These are phyloP conservation scores for Apodospora peruviana DNA, from an alignment of 495 filamentous ascomycete genomes.

Conservation along the genomic window DNA sequence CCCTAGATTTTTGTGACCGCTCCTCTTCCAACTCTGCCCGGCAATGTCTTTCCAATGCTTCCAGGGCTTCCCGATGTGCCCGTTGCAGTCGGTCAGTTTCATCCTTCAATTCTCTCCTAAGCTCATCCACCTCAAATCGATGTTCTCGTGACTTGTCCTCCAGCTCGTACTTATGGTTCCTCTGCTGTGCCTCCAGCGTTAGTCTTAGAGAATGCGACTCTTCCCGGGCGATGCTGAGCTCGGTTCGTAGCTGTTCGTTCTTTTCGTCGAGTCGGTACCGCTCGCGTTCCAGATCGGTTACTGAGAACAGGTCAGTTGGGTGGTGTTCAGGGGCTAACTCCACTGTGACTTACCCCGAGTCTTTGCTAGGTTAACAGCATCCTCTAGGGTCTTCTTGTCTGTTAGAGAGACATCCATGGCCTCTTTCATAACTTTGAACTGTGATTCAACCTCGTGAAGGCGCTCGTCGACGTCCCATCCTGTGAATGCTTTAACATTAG, in stretches of 20 bases:
- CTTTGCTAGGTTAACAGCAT: constrained; percentile 65
- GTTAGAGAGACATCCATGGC: constrained; percentile 56
- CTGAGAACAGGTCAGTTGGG: constrained; percentile 35
- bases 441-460: constrained; percentile 59
- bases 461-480: constrained; percentile 68
- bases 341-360: constrained; percentile 62
- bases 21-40: constrained; percentile 53
- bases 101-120: constrained; percentile 30
- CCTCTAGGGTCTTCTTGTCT: constrained; percentile 59
- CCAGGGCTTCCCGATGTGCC: constrained; percentile 37
- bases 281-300: constrained; percentile 58
- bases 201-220: constrained; percentile 24
- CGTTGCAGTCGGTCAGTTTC: constrained; percentile 23
- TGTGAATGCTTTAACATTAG: constrained; percentile 53
- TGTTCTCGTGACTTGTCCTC: constrained; percentile 34
- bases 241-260: constrained; percentile 51
- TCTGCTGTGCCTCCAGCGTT: constrained; percentile 22
- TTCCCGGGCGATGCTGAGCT: constrained; percentile 52
- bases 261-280: constrained; percentile 50
- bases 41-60: constrained; percentile 33
- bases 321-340: too few species aligned
- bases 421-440: constrained; percentile 55
- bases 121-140: constrained; percentile 27
- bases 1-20: constrained; percentile 48
- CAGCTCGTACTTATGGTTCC: constrained; percentile 32